Evolutionary conservation across 306 rosid species (phyloP), one percentile per base, ranked within the genome.

Genomic region (Lablab purpureus): DNA sequence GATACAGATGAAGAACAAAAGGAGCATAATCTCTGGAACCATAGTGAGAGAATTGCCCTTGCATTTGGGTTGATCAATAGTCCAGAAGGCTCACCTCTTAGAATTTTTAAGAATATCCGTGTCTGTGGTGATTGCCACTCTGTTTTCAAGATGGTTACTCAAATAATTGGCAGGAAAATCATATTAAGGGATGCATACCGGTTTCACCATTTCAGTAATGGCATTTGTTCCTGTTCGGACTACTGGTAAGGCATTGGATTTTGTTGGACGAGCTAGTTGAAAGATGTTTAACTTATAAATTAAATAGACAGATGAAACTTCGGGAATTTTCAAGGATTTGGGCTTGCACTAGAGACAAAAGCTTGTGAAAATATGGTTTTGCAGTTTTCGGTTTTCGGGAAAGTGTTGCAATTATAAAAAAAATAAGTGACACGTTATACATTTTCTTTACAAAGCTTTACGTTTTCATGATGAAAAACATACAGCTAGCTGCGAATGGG

Each of bases 71-170:
- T 92, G 89, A 85, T 92, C 84, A 87, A 72, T 69, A 77, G 90
- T 50, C 87, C 97, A 25, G 80, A 87, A 85, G 87, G 90, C 75
- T 84, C 90, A 11, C 84, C 92, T 19, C 55, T 94, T 55, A 88
- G 88, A 83, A 85, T 94, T 68, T 94, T 91, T 82, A 94, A 94
- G 90, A 94, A 94, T 83, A 90, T 94, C 47, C 97, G 97, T 64
- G 93, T 94, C 47, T 94, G 98, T 79, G 97, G 93, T 45, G 99
- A 94, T 82, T 92, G 99, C 59, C 99, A 94, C 87, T 88, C 97
- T 79, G 91, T 92, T 78, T 92, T 84, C 87, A 91, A 91, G 85
- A 86, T 84, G 82, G 92, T 83, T 40, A 89, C 95, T 82, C 65
- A 87, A 81, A 86, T 70, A 64, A 84, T 88, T 55, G 86, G 87